Evolutionary conservation across 1,284 basidiomycete genomes (phyloP).

Genomic region (Meira miltonrushii): DNA sequence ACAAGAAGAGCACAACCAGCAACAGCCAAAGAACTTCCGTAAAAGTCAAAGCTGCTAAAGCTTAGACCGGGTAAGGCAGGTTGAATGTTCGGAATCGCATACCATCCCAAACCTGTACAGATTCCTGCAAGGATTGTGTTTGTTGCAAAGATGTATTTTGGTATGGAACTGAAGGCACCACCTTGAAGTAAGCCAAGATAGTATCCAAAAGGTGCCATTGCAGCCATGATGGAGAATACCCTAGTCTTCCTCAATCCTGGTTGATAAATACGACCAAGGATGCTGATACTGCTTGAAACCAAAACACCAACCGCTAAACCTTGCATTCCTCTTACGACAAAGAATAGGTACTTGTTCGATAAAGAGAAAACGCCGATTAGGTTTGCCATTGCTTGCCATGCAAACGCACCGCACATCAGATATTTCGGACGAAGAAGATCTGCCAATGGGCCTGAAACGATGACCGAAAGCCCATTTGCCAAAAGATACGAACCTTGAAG

Average conservation of each 20-base stretch:
- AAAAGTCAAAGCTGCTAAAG: slow-evolving; percentile 18
- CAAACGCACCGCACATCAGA: slow-evolving; percentile 16
- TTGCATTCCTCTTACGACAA: slow-evolving; percentile 18
- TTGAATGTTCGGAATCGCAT: background rate
- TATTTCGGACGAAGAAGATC: slow-evolving; percentile 15
- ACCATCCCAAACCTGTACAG: background rate
- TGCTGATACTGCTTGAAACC: slow-evolving; percentile 13
- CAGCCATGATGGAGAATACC: slow-evolving; percentile 20
- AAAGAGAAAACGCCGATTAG: slow-evolving; percentile 12
- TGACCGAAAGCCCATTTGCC: slow-evolving; percentile 22
- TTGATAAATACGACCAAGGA: slow-evolving; percentile 22
- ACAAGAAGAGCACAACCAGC: slow-evolving; percentile 16
- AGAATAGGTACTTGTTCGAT: slow-evolving; percentile 17
- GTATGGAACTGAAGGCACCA: background rate
- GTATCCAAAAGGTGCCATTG: slow-evolving; percentile 20
- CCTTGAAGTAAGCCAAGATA: slow-evolving; percentile 20
- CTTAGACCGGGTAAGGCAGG: background rate
- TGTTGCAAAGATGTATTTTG: slow-evolving; percentile 4
- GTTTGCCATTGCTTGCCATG: slow-evolving; percentile 12
- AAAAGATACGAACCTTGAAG: slow-evolving; percentile 20
- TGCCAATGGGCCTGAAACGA: slow-evolving; percentile 20
- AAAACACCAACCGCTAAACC: slow-evolving; percentile 21
- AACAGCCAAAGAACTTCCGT: slow-evolving; percentile 19
- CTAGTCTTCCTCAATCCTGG: slow-evolving; percentile 24
- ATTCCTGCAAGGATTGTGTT: background rate